Evolutionary conservation across 306 rosid genomes (phyloP).

Genomic region (Medicago arabica): DNA sequence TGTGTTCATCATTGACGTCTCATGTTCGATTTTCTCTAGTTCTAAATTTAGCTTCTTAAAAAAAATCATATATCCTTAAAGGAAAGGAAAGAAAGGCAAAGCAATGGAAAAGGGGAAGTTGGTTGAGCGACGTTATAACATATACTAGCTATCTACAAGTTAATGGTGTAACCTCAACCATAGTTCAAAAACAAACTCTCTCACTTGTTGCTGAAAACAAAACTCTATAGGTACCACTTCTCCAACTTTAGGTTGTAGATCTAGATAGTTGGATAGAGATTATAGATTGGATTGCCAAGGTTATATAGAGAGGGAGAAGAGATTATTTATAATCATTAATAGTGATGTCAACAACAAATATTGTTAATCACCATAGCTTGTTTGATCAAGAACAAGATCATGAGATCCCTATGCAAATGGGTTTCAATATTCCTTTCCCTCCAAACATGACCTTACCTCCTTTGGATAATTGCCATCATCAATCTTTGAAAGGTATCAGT

Average conservation of each 20-base stretch:
- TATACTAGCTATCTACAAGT: background rate
- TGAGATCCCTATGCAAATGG: conserved; percentile 54
- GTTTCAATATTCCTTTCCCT: conserved; percentile 63
- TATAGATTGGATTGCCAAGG: background rate
- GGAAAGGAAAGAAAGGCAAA: background rate
- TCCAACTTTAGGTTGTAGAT: conserved; percentile 2
- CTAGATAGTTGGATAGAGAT: background rate
- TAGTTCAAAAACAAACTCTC: conserved; percentile 22
- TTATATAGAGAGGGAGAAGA: background rate
- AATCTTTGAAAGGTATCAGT: conserved; percentile 52
- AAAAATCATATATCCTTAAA: background rate
- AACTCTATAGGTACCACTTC: conserved; percentile 2
- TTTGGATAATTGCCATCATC: conserved; percentile 45
- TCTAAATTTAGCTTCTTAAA: too few species aligned
- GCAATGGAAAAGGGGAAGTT: conserved; percentile 36
- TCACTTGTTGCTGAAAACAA: conserved; percentile 1
- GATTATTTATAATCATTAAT: background rate
- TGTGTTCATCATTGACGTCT: too few species aligned
- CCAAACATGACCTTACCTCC: conserved; percentile 57
- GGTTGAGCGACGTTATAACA: conserved; percentile 23
- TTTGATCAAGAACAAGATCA: conserved; percentile 63
- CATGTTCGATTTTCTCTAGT: too few species aligned
- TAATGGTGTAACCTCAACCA: conserved; percentile 6
- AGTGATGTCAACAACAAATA: conserved; percentile 45
- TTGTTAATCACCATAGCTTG: conserved; percentile 56